Percentiles rank a stretch among this genome's conserved stretches.
phyloP scores from a whole-genome alignment of 106 monocot species.

The Narthecium ossifragum region DNA sequence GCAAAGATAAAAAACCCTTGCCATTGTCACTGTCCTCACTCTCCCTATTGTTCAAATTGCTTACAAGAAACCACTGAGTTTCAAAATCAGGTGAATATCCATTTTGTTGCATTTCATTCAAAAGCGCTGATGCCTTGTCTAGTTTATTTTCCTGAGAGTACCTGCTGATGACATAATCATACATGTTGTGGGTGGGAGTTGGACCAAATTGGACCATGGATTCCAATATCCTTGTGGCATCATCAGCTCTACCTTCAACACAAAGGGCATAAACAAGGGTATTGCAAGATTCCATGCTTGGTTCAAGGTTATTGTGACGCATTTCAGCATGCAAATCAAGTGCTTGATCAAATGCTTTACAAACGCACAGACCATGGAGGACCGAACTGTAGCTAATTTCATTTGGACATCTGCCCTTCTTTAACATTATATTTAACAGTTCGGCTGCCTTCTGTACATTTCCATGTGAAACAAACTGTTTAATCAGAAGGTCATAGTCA shows the following conservation, averaged over 20 bases:
- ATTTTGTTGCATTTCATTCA: conserved; percentile 71
- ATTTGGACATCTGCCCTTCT: conserved; percentile 55
- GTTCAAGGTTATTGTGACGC: conserved; percentile 38
- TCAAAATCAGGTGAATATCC: conserved; percentile 83
- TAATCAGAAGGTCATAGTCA: conserved; percentile 49
- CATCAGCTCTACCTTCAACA: conserved; percentile 44
- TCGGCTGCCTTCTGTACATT: conserved; percentile 42
- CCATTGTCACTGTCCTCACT: conserved; percentile 15
- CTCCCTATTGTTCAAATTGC: conserved; percentile 37
- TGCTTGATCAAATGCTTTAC: conserved; percentile 57
- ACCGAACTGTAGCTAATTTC: conserved; percentile 64
- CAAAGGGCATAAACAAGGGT: conserved; percentile 53
- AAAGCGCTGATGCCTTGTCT: conserved; percentile 47
- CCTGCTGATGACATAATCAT: conserved; percentile 44
- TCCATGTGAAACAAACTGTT: conserved; percentile 44
- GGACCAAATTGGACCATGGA: conserved; percentile 31
- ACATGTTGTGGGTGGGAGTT: conserved; percentile 37
- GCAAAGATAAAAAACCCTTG: conserved; percentile 48
- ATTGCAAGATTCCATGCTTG: conserved; percentile 27
- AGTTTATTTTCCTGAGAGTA: conserved; percentile 51
- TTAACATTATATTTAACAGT: conserved; percentile 74
- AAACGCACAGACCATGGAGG: conserved; percentile 32
- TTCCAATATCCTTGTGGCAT: conserved; percentile 49
- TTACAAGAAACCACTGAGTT: conserved; percentile 87
- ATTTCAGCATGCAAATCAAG: conserved; percentile 80